Evolutionary conservation across 306 rosid genomes (phyloP).

Genomic region (Vicia faba): DNA sequence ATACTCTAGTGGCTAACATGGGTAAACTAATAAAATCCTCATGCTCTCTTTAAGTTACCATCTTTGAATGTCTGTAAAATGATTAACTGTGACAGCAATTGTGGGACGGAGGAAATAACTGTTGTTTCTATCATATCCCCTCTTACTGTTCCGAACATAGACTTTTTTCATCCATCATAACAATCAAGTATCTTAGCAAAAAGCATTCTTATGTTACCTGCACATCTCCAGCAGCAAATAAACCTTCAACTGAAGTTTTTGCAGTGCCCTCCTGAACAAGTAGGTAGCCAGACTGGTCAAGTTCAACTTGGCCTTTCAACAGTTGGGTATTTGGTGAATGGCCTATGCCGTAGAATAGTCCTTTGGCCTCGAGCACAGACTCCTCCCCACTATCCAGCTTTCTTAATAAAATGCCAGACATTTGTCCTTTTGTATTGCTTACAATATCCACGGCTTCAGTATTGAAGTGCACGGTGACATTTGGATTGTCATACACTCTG

Average conservation of each 20-base stretch:
- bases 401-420: constrained; percentile 81
- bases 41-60: too few relatives aligned
- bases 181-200: constrained; percentile 6
- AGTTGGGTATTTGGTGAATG: constrained; percentile 87
- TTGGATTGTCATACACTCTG: constrained; percentile 96
- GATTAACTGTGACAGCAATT: too few relatives aligned
- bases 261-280: constrained; percentile 74
- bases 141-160: constrained; percentile 3
- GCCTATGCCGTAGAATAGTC: constrained; percentile 93
- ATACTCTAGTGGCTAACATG: too few relatives aligned
- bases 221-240: constrained; percentile 94
- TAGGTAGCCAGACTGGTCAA: constrained; percentile 72
- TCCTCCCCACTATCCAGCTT: constrained; percentile 69
- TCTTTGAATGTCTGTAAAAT: too few relatives aligned
- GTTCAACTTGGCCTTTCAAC: constrained; percentile 84
- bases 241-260: constrained; percentile 83
- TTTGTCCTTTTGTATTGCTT: constrained; percentile 87
- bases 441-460: constrained; percentile 85
- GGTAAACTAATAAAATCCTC: too few relatives aligned
- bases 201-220: constrained; percentile 61
- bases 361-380: constrained; percentile 82
- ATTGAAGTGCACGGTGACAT: constrained; percentile 86
- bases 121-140: constrained; percentile 6
- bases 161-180: background rate
- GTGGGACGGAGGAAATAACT: background rate